Evolutionary conservation across 2,329 filamentous ascomycete genomes (phyloP).

Genomic region (Stemphylium beticola): DNA sequence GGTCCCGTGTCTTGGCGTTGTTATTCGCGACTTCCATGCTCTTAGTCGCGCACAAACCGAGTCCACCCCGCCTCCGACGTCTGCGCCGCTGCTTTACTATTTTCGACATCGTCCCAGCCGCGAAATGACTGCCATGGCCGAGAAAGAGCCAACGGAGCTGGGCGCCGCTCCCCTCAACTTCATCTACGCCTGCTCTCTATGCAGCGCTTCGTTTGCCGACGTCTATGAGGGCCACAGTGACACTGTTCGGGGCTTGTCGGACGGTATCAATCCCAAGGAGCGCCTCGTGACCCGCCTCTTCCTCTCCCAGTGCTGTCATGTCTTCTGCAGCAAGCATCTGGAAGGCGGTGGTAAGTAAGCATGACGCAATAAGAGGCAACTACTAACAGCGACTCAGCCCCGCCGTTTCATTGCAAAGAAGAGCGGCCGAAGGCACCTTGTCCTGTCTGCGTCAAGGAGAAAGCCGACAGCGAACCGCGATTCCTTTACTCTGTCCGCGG

Average conservation of each 20-base stretch:
- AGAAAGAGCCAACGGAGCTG: conserved; percentile 23
- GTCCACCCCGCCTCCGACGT: conserved; percentile 4
- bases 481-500: conserved; percentile 55
- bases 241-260: conserved; percentile 47
- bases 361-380: background rate
- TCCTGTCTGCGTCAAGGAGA: conserved; percentile 51
- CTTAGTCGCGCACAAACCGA: background rate
- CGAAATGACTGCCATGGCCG: conserved; percentile 20
- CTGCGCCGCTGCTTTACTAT: conserved; percentile 1
- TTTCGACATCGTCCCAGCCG: background rate
- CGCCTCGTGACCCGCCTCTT: conserved; percentile 54
- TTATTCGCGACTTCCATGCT: conserved; percentile 20
- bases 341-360: conserved; percentile 54
- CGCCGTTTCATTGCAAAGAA: conserved; percentile 53
- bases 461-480: conserved; percentile 42
- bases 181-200: conserved; percentile 58
- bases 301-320: conserved; percentile 57
- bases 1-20: conserved; percentile 24
- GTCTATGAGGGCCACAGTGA: conserved; percentile 50
- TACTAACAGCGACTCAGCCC: conserved; percentile 41
- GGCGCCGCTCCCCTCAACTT: conserved; percentile 50
- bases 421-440: conserved; percentile 53
- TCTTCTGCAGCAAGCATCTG: conserved; percentile 57
- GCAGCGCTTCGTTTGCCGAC: conserved; percentile 54
- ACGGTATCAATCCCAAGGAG: conserved; percentile 44